Conservation (phyloP, 208 protist genomes). For the Willaertia magna region DNA sequence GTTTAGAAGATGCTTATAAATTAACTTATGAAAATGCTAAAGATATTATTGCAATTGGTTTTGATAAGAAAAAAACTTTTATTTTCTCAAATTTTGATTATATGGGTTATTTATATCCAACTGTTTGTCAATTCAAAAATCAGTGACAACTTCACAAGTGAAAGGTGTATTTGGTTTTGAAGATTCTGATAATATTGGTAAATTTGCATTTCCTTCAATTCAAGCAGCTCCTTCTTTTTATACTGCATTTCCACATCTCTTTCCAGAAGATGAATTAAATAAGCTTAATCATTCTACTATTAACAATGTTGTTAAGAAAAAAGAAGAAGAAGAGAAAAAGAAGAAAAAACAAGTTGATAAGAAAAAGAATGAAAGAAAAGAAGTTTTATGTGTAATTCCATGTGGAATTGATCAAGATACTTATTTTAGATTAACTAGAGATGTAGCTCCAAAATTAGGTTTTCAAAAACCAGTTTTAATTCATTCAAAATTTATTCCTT, state of each 20-base stretch:
- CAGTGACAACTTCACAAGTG: slow-evolving; percentile 70
- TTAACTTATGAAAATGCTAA: slow-evolving; percentile 85
- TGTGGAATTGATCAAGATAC: slow-evolving; percentile 90
- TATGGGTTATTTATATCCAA: slow-evolving; percentile 87
- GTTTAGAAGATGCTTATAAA: slow-evolving; percentile 48
- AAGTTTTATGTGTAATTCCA: slow-evolving; percentile 89
- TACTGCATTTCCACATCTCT: slow-evolving; percentile 78
- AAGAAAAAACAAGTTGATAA: background rate
- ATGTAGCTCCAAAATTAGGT: slow-evolving; percentile 76
- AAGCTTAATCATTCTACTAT: too few species aligned
- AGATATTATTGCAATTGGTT: slow-evolving; percentile 97
- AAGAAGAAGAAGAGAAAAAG: too few species aligned
- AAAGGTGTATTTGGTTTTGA: slow-evolving; percentile 81
- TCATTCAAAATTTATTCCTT: slow-evolving; percentile 93
- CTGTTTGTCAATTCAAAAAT: slow-evolving; percentile 73
- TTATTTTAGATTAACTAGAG: slow-evolving; percentile 94
- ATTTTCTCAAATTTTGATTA: slow-evolving; percentile 97
- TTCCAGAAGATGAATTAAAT: slow-evolving; percentile 27
- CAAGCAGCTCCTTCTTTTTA: slow-evolving; percentile 91
- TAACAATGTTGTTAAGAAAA: background rate
- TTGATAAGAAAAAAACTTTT: slow-evolving; percentile 93
- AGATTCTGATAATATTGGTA: slow-evolving; percentile 77
- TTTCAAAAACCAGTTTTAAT: slow-evolving; percentile 82
- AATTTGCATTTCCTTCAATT: slow-evolving; percentile 86
- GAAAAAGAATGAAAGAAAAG: background rate